phyloP scores from a whole-genome alignment of 73 alveolate genomes.

The Breviolum minutum region DNA sequence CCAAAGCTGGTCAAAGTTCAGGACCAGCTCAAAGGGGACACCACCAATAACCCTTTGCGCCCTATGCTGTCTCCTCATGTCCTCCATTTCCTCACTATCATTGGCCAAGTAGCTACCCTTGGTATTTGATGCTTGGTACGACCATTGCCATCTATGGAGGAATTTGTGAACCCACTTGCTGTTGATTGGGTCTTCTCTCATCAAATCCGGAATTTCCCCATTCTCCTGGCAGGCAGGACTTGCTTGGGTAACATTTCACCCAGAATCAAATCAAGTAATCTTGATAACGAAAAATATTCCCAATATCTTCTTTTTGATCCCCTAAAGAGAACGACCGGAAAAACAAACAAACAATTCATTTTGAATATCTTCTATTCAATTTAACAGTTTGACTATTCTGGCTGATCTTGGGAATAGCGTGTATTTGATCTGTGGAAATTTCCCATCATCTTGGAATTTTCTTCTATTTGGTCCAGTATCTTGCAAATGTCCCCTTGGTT shows the following conservation, averaged over 20 bases:
- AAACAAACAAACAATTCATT: background rate
- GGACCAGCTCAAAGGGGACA: background rate
- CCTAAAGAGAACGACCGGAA: background rate
- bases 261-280: too few species aligned
- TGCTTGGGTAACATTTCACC: too few species aligned
- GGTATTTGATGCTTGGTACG: background rate
- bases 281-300: background rate
- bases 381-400: too few species aligned
- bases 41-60: background rate
- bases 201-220: background rate
- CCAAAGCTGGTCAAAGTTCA: slow-evolving; percentile 3
- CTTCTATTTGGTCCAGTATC: background rate
- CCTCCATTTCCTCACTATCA: background rate
- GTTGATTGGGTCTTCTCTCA: background rate
- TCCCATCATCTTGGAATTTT: background rate
- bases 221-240: too few species aligned
- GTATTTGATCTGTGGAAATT: background rate
- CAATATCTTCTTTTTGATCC: background rate
- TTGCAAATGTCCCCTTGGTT: too few species aligned
- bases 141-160: background rate
- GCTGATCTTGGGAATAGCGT: background rate
- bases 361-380: background rate
- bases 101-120: background rate
- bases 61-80: background rate
- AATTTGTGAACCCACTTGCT: background rate